Percentiles rank a stretch among this genome's conserved stretches.
Conservation (phyloP, 495 filamentous ascomycete genomes). For the Tuber borchii region DNA sequence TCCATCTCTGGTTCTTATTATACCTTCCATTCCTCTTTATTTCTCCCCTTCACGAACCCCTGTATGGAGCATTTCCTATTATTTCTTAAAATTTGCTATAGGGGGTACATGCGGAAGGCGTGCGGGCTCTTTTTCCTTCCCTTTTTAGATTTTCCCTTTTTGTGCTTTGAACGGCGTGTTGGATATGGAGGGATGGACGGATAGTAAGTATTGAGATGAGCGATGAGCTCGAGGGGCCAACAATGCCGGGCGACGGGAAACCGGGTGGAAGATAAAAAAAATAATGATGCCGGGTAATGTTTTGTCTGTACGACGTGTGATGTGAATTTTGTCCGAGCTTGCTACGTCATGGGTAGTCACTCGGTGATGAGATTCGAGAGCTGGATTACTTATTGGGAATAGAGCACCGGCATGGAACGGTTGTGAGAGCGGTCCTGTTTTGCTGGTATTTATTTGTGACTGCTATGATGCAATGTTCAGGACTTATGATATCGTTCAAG, state of each 20-base stretch:
- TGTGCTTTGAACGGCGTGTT: neutral
- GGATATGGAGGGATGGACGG: neutral
- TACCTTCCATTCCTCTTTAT: neutral
- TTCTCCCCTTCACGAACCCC: neutral
- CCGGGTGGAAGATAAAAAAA: neutral
- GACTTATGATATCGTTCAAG: no score
- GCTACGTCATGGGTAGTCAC: neutral
- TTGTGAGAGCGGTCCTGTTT: neutral
- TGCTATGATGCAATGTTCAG: no score
- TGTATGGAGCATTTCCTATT: neutral
- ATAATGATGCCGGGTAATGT: neutral
- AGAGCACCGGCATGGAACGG: neutral
- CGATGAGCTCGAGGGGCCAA: neutral
- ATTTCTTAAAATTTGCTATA: neutral
- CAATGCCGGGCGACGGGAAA: neutral
- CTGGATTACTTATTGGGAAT: neutral
- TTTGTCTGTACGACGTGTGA: neutral
- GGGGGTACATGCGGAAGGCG: constrained; percentile 1
- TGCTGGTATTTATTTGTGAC: neutral
- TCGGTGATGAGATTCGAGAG: neutral
- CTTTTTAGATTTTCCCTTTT: constrained; percentile 5
- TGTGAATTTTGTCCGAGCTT: neutral
- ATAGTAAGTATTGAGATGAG: neutral
- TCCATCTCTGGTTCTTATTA: neutral
- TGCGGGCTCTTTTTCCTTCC: neutral